Base-by-base conservation (phyloP, 1,284 basidiomycete species). In the Ganoderma lingzhi region DNA sequence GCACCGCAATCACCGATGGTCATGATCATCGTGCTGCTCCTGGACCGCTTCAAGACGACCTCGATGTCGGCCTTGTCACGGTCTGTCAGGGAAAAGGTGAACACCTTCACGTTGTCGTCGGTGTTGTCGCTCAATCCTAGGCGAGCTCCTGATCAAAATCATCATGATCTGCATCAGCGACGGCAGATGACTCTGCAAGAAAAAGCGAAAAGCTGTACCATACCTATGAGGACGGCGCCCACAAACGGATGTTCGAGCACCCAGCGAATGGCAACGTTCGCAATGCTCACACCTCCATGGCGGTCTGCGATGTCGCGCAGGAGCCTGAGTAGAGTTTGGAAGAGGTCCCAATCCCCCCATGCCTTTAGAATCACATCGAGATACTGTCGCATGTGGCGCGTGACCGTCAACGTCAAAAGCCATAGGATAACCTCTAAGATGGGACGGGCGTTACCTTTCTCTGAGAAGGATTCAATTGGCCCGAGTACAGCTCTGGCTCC, bases 191-290 rank as follows among this genome's bases (percentile, higher is more conserved):
- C 44, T 4, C 41, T 32, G 23, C 51, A 28, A 30, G 37, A 19
- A 51, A 45, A 28, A 6, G 35, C n/a, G 42, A 53, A 53, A 66
- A 35, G 23, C 15, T 35, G 45, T 42, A 39, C 76, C 84, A 41
- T 76, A 91, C 92, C 93, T 74, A 94, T 86, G 72, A 94, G 85
- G 44, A 93, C 90, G 59, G 92, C 90, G 6, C 90, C 92, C 14
- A 93, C 92, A 74, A 88, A 91, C 0, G 85, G 77, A 67, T 93
- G 90, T 79, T 94, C 91, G 39, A 93, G 84, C 3, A 93, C 90
- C 92, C 92, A 94, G 37, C 92, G 87, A 1, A 86, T 90, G 28
- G 92, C 91, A 45, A 94, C 82, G 75, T 93, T 94, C 68, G 92
- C 86, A 62, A 94, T 89, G 80, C 88, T 91, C 55, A 84, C 80